Conservation (phyloP, 2,329 filamentous ascomycete genomes). For the Alternaria conjuncta region DNA sequence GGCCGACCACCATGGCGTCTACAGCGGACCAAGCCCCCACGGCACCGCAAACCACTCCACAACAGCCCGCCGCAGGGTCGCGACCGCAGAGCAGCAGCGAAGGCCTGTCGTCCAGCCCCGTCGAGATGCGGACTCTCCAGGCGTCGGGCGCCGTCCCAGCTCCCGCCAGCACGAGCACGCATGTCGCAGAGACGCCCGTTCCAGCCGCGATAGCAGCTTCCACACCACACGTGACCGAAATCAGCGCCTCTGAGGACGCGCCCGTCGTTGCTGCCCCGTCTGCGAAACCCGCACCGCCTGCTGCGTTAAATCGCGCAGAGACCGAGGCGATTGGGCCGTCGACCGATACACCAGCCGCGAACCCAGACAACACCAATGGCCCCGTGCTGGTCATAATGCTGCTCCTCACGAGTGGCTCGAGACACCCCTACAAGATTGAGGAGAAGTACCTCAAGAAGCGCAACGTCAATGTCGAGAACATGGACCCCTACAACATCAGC, state of each 20-base stretch:
- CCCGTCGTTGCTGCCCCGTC: slow-evolving; percentile 22
- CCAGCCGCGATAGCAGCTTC: slow-evolving; percentile 19
- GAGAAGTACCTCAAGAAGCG: slow-evolving; percentile 83
- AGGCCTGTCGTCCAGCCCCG: slow-evolving; percentile 33
- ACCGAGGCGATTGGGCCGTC: slow-evolving; percentile 57
- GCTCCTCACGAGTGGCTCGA: slow-evolving; percentile 78
- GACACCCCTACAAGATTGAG: slow-evolving; percentile 90
- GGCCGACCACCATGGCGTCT: slow-evolving; percentile 44
- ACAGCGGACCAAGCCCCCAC: slow-evolving; percentile 36
- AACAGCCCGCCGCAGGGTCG: slow-evolving; percentile 25
- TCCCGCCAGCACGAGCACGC: slow-evolving; percentile 20
- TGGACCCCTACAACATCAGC: slow-evolving; percentile 87
- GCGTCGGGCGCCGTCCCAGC: slow-evolving; percentile 25
- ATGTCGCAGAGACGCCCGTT: slow-evolving; percentile 22
- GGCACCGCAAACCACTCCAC: slow-evolving; percentile 31
- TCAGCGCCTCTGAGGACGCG: slow-evolving; percentile 15
- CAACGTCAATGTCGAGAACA: slow-evolving; percentile 75
- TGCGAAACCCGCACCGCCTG: slow-evolving; percentile 31
- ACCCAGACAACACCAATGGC: slow-evolving; percentile 48
- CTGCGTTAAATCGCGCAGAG: slow-evolving; percentile 44
- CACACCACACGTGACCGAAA: slow-evolving; percentile 17
- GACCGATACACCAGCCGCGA: slow-evolving; percentile 51
- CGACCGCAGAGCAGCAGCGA: slow-evolving; percentile 32
- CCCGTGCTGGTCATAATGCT: slow-evolving; percentile 76
- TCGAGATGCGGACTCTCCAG: slow-evolving; percentile 45